phyloP scores from a whole-genome alignment of 345 rosid genomes.

The Citrus australasica region DNA sequence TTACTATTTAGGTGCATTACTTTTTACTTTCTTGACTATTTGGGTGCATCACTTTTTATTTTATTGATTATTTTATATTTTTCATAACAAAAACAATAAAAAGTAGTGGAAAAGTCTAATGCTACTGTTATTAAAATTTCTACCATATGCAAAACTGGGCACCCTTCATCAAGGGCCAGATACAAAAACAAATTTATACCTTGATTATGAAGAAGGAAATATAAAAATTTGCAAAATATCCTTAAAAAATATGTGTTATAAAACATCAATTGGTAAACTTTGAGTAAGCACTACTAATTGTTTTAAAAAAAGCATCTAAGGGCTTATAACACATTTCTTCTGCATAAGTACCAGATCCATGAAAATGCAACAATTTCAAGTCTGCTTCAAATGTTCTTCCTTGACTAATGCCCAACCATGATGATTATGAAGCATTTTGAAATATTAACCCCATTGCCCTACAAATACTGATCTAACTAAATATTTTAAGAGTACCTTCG shows the following conservation, averaged over 20 bases:
- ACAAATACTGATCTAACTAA: not conserved
- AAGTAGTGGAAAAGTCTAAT: not conserved
- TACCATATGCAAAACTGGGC: not conserved
- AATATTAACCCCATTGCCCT: not conserved
- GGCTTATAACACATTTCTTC: not conserved
- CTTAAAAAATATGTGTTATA: too few species aligned
- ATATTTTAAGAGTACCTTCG: not conserved
- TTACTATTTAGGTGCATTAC: too few species aligned
- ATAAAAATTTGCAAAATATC: not conserved
- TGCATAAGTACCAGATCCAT: not conserved
- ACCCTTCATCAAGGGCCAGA: not conserved
- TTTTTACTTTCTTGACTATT: too few species aligned
- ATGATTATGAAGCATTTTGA: not conserved
- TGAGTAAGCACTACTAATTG: not conserved
- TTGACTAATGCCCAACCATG: not conserved
- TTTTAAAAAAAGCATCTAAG: not conserved
- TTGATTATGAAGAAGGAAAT: not conserved
- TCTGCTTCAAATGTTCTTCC: not conserved
- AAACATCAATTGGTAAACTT: not conserved
- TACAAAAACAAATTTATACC: not conserved
- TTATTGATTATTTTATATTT: too few species aligned
- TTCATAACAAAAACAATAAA: not conserved
- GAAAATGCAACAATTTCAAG: not conserved
- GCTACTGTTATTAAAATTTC: not conserved
- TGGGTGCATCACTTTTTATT: too few species aligned